phyloP scores from a whole-genome alignment of 768 basidiomycete species.

The Tylopilus sp. region DNA sequence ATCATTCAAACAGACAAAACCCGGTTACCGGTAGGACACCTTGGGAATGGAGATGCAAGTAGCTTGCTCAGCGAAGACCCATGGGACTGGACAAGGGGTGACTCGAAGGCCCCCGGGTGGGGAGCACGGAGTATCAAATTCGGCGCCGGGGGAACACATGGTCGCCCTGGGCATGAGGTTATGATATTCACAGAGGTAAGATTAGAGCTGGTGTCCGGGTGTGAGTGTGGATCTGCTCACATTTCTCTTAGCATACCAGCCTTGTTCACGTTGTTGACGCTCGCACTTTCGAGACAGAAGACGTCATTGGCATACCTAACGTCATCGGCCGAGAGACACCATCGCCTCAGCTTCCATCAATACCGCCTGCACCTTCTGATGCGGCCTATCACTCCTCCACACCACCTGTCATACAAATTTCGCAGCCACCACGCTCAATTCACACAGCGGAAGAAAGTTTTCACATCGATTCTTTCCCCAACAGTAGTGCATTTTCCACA shows the following conservation, averaged over 20 bases:
- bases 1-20: conserved; percentile 56
- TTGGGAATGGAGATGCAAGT: conserved; percentile 39
- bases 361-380: conserved; percentile 12
- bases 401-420: conserved; percentile 13
- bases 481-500: conserved; percentile 8
- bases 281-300: conserved; percentile 76
- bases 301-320: conserved; percentile 58
- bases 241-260: conserved; percentile 62
- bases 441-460: conserved; percentile 58
- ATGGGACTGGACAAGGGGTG: conserved; percentile 63
- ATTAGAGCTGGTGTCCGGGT: not conserved
- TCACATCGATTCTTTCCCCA: conserved; percentile 31
- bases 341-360: conserved; percentile 10
- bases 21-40: conserved; percentile 28
- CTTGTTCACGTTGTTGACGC: conserved; percentile 84
- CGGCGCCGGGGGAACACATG: conserved; percentile 51
- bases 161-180: conserved; percentile 58
- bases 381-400: conserved; percentile 4
- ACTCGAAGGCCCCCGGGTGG: conserved; percentile 68
- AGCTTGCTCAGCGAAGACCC: conserved; percentile 62
- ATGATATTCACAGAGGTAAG: conserved; percentile 89
- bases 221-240: conserved; percentile 6
- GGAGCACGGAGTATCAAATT: conserved; percentile 88
- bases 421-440: conserved; percentile 34
- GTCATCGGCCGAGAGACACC: conserved; percentile 23